Percentiles rank a stretch among this genome's conserved stretches.
Conservation (phyloP, 805 yeast genomes). For the Jamesozyma piceae region DNA sequence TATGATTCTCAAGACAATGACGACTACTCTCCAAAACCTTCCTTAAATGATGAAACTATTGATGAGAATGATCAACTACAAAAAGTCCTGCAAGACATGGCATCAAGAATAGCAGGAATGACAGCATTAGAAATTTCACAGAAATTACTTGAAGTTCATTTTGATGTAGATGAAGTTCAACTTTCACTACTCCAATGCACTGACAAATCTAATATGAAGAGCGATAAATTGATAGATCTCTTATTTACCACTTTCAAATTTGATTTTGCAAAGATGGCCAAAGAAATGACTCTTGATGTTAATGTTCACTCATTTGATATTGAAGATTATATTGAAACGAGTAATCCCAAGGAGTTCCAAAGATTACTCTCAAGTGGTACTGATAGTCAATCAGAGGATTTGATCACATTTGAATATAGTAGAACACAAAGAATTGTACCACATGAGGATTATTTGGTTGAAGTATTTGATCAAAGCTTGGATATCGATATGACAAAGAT, state of each 20-base stretch:
- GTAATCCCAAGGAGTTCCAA: conserved; percentile 51
- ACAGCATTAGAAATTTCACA: conserved; percentile 42
- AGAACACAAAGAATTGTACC: conserved; percentile 53
- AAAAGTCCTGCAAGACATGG: conserved; percentile 16
- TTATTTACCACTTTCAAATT: conserved; percentile 57
- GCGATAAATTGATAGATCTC: conserved; percentile 64
- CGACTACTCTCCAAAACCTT: not conserved
- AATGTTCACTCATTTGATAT: conserved; percentile 55
- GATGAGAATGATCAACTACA: conserved; percentile 18
- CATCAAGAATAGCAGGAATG: conserved; percentile 31
- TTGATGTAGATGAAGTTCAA: conserved; percentile 56
- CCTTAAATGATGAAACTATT: not conserved
- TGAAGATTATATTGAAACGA: conserved; percentile 63
- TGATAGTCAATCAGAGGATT: conserved; percentile 34
- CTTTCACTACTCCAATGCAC: conserved; percentile 60
- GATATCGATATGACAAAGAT: conserved; percentile 69
- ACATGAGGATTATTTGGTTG: conserved; percentile 42
- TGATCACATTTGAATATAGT: conserved; percentile 51
- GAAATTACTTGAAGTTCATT: conserved; percentile 59
- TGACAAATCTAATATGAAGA: conserved; percentile 47
- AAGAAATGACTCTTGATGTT: conserved; percentile 58
- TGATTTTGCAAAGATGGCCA: conserved; percentile 47
- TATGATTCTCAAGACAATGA: conserved; percentile 5
- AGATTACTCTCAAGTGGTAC: conserved; percentile 53
- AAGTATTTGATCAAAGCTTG: conserved; percentile 69